These are phyloP conservation scores for Verticillium nubilum DNA, from an alignment of 2,329 filamentous ascomycete genomes.

Conservation along the genomic window DNA sequence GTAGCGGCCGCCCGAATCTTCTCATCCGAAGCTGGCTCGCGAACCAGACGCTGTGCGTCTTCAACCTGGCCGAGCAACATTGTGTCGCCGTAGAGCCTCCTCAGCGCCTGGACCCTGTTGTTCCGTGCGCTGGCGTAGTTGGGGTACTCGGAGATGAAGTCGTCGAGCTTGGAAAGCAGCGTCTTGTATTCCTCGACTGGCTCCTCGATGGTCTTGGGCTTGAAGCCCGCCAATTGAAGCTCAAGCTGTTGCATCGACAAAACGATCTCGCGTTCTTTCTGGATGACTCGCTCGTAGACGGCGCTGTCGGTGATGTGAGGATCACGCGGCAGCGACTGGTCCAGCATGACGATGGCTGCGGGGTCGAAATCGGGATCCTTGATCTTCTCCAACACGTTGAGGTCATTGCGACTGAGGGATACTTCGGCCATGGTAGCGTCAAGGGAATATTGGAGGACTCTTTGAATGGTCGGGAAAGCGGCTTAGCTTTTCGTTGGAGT, in stretches of 20 bases:
- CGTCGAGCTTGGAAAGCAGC: slow-evolving; percentile 43
- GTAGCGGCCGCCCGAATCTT: slow-evolving; percentile 31
- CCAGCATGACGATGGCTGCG: slow-evolving; percentile 45
- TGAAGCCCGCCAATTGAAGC: slow-evolving; percentile 40
- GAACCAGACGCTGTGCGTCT: slow-evolving; percentile 34
- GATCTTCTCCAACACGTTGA: slow-evolving; percentile 61
- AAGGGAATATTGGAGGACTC: neutral
- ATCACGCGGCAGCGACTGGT: slow-evolving; percentile 49
- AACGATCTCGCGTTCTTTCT: slow-evolving; percentile 49
- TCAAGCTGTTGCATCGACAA: slow-evolving; percentile 50
- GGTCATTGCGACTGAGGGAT: slow-evolving; percentile 51
- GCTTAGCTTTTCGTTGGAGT: neutral
- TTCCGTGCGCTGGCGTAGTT: slow-evolving; percentile 68
- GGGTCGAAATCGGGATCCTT: slow-evolving; percentile 61
- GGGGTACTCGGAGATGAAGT: slow-evolving; percentile 53
- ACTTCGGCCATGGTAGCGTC: slow-evolving; percentile 37
- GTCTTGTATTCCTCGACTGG: slow-evolving; percentile 39
- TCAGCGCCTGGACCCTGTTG: slow-evolving; percentile 65
- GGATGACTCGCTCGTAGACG: slow-evolving; percentile 45
- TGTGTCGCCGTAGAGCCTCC: slow-evolving; percentile 57
- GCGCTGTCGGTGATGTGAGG: slow-evolving; percentile 46
- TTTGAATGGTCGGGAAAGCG: neutral
- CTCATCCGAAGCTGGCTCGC: slow-evolving; percentile 28
- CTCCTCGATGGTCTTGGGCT: slow-evolving; percentile 27
- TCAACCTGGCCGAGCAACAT: slow-evolving; percentile 40